Conservation (phyloP, 192 early-diverging fungal genomes). For the Pecoramyces ruminantium region DNA sequence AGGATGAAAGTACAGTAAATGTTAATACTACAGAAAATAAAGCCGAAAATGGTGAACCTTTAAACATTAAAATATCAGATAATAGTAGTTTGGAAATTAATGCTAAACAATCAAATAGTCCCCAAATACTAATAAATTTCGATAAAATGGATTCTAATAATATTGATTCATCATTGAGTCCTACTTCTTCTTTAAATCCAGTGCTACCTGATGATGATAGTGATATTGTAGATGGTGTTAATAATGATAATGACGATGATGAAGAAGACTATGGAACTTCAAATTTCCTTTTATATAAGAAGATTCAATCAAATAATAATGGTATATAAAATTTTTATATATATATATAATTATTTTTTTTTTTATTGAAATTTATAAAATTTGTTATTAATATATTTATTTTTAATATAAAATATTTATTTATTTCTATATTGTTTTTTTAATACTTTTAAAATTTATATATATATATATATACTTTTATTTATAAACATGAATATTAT, state of each 20-base stretch:
- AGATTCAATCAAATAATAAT: not conserved
- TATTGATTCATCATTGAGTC: not conserved
- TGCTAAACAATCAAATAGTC: not conserved
- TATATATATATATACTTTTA: no score
- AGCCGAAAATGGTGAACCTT: not conserved
- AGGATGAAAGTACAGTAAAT: no score
- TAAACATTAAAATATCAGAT: not conserved
- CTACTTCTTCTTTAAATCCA: not conserved
- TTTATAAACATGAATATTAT: no score
- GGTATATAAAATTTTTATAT: not conserved
- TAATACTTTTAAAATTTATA: no score
- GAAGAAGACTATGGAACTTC: not conserved
- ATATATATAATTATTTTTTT: no score
- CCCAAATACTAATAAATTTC: not conserved
- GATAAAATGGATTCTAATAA: not conserved
- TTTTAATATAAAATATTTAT: no score
- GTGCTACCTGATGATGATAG: not conserved
- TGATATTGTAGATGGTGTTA: not conserved
- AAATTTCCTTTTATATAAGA: not conserved
- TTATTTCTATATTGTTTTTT: no score
- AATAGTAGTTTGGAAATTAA: not conserved
- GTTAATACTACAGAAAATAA: not conserved
- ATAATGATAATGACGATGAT: not conserved
- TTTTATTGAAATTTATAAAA: no score
- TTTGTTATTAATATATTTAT: no score